Conservation (phyloP, 257 asterid species). For the Phtheirospermum japonicum region DNA sequence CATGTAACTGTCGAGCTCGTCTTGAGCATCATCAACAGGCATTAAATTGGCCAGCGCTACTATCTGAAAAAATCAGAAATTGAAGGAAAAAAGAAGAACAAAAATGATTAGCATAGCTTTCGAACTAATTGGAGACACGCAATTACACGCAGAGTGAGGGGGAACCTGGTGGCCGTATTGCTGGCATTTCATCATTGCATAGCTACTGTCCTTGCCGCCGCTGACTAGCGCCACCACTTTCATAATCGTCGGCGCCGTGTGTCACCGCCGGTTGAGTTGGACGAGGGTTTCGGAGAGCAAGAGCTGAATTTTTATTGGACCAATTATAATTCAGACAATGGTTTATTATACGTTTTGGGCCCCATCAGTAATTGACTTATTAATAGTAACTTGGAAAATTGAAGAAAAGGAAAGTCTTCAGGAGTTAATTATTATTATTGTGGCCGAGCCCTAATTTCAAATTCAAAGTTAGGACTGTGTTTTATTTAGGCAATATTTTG, state of each 20-base stretch:
- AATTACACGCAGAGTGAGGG: not conserved
- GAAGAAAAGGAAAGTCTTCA: too few species aligned
- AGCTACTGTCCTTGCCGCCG: constrained; percentile 98
- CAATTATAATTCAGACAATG: constrained; percentile 12
- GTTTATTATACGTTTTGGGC: not conserved
- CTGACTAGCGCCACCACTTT: constrained; percentile 93
- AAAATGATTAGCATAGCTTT: constrained; percentile 1
- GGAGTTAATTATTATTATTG: too few species aligned
- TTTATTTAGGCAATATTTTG: too few species aligned
- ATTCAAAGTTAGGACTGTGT: too few species aligned
- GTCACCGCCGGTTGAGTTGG: constrained; percentile 26
- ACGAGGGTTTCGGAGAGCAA: constrained; percentile 31
- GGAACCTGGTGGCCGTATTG: constrained; percentile 83
- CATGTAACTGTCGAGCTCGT: constrained; percentile 97
- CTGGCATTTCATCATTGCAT: constrained; percentile 90
- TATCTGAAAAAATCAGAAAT: constrained; percentile 45
- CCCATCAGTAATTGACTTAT: constrained; percentile 10
- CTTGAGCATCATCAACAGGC: constrained; percentile 77
- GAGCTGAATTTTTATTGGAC: constrained; percentile 13
- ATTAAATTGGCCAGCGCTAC: constrained; percentile 92
- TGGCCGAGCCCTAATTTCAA: too few species aligned
- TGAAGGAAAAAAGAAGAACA: not conserved
- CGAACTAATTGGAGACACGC: not conserved
- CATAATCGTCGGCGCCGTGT: constrained; percentile 42
- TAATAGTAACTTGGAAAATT: too few species aligned